Base-by-base conservation (phyloP, 2,329 filamentous ascomycete species). In the Ophiostoma triangulosporum region DNA sequence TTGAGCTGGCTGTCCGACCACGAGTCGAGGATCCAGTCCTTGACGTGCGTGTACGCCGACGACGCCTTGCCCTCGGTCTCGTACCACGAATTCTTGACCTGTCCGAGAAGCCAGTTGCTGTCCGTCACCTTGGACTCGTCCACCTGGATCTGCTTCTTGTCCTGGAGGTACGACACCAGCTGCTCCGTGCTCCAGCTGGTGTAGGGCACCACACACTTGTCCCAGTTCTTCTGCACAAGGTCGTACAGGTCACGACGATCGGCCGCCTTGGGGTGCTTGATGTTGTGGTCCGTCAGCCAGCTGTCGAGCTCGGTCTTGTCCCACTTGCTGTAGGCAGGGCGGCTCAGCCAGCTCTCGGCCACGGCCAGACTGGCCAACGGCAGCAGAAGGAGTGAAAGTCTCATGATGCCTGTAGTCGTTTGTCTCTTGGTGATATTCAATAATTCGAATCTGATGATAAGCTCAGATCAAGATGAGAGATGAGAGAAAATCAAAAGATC, bases 281-380 rank as follows among this genome's bases (percentile, higher is more conserved):
- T 76, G 66, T 90, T 81, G 71, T 97, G 79, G 66, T 98, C 93
- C 29, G 86, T 86, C 50, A 98, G 81, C 93, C 93, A 98, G 64
- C 90, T 81, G 73, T 98, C 91, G 29, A 98, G 81, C 76, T 98
- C 93, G 22, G 88, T 95, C 74, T 97, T 84, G 64, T 97, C 91
- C 93, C 93, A 98, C 68, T 93, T 96, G 73, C 97, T 96, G 76
- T 97, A 97, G 15, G 84, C 91, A 64, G 88, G 75, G 70, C 88
- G 93, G 65, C 78, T 80, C 66, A 95, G 89, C 89, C 89, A 96
- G 68, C 72, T 85, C 71, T 83, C 89, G 59, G 83, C 87, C 58
- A 80, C 70, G 48, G 80, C 81, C 58, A 76, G 77, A 64, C 87
- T 80, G 38, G 84, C 78, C 65, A 86, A 81, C 80, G 64, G 87